A percentile compares a stretch with the other conserved stretches of the same genome.
phyloP scores from a whole-genome alignment of 2,329 filamentous ascomycete species.

The Exophiala aquamarina region DNA sequence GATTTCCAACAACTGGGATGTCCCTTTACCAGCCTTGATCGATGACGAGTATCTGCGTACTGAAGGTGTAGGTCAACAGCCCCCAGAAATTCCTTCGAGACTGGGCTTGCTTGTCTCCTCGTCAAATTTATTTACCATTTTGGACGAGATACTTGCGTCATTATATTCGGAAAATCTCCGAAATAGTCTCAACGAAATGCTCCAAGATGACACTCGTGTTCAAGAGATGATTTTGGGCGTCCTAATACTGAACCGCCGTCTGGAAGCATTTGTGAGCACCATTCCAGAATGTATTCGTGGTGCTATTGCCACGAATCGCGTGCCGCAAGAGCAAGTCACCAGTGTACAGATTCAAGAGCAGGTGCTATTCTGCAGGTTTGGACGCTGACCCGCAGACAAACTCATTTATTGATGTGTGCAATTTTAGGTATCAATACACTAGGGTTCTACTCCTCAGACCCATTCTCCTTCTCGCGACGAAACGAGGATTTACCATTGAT shows the following conservation, averaged over 20 bases:
- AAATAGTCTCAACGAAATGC: not conserved
- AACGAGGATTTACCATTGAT: not conserved
- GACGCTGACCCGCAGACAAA: not conserved
- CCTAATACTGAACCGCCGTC: constrained; percentile 4
- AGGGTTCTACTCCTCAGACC: constrained; percentile 6
- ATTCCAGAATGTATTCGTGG: constrained; percentile 4
- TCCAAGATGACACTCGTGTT: not conserved
- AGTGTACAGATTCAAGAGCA: constrained; percentile 8
- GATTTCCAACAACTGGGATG: constrained; percentile 30
- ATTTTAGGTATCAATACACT: constrained; percentile 6
- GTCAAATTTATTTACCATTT: constrained; percentile 35
- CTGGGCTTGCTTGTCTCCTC: constrained; percentile 36
- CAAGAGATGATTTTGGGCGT: constrained; percentile 5
- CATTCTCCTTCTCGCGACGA: not conserved
- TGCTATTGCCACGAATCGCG: not conserved
- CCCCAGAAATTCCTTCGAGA: constrained; percentile 30
- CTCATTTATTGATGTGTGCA: too few species aligned
- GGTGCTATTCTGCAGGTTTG: constrained; percentile 6
- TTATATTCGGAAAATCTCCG: constrained; percentile 1
- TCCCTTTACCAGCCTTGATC: constrained; percentile 18
- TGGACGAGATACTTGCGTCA: constrained; percentile 34
- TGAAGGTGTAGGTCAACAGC: constrained; percentile 30
- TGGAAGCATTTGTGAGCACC: constrained; percentile 3
- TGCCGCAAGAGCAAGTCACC: constrained; percentile 1
- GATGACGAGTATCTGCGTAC: constrained; percentile 20